These are phyloP conservation scores for Calonectria naviculata DNA, from an alignment of 2,329 filamentous ascomycete genomes.

Conservation along the genomic window DNA sequence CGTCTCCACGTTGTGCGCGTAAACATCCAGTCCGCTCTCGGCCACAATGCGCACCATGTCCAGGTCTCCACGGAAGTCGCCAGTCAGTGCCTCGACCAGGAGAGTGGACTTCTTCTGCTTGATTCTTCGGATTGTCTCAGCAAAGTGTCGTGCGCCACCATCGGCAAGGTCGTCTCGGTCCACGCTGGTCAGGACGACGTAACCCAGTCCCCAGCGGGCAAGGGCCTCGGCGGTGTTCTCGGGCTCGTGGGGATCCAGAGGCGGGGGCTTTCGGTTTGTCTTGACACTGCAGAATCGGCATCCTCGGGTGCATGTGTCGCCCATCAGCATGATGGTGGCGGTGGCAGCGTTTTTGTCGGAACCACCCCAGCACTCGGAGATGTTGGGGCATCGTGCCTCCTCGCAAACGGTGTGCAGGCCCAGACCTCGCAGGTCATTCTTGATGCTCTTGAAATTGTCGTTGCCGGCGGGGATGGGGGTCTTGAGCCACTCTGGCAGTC, in stretches of 20 bases:
- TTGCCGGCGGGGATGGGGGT: slow-evolving; percentile 89
- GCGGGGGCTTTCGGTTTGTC: slow-evolving; percentile 79
- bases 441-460: slow-evolving; percentile 92
- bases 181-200: slow-evolving; percentile 93
- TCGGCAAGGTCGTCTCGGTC: slow-evolving; percentile 94
- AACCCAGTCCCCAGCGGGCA: slow-evolving; percentile 91
- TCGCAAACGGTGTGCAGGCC: slow-evolving; percentile 97
- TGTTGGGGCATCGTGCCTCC: slow-evolving; percentile 97
- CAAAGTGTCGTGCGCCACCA: slow-evolving; percentile 89
- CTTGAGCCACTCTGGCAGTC: slow-evolving; percentile 94
- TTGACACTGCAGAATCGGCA: slow-evolving; percentile 98
- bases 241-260: slow-evolving; percentile 94
- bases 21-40: slow-evolving; percentile 90
- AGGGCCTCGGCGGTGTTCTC: slow-evolving; percentile 97
- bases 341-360: slow-evolving; percentile 89
- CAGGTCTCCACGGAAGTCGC: slow-evolving; percentile 86
- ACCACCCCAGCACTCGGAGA: slow-evolving; percentile 98
- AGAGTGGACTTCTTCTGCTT: slow-evolving; percentile 84
- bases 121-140: slow-evolving; percentile 93
- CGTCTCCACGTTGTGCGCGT: slow-evolving; percentile 97
- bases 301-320: slow-evolving; percentile 95
- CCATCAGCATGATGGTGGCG: slow-evolving; percentile 99
- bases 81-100: slow-evolving; percentile 86
- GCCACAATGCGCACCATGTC: slow-evolving; percentile 91
- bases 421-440: slow-evolving; percentile 89